Conservation (phyloP, 768 basidiomycete species). For the Mycena latifolia region DNA sequence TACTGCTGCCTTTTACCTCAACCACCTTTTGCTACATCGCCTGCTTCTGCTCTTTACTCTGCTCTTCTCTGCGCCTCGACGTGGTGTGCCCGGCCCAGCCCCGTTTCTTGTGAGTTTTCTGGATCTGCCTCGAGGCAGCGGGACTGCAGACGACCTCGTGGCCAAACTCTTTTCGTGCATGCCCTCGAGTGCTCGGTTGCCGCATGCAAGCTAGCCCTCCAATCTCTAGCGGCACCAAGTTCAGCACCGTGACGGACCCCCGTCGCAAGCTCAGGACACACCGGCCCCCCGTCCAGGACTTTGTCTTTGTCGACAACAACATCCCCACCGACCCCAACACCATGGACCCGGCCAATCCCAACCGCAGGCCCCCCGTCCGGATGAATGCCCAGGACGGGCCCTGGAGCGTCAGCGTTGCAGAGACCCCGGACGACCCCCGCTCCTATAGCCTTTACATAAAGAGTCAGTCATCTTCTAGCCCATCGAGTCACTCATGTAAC, state of each 20-base stretch:
- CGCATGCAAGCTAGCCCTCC: conserved; percentile 21
- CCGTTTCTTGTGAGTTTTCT: conserved; percentile 12
- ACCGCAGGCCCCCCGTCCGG: conserved; percentile 65
- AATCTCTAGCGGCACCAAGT: conserved; percentile 8
- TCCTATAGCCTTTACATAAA: conserved; percentile 91
- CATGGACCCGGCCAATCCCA: conserved; percentile 47
- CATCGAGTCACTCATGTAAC: conserved; percentile 31
- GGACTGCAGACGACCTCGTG: conserved; percentile 34
- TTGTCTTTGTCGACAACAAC: conserved; percentile 52
- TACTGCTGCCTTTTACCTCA: background rate
- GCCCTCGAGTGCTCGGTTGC: background rate
- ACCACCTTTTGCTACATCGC: background rate
- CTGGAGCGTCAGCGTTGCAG: conserved; percentile 91
- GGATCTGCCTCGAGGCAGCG: conserved; percentile 33
- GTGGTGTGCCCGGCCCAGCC: too few species aligned
- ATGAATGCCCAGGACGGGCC: conserved; percentile 84
- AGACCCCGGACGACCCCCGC: conserved; percentile 79
- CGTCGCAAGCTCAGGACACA: conserved; percentile 31
- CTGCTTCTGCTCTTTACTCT: background rate
- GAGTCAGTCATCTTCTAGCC: conserved; percentile 67
- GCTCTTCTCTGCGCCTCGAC: too few species aligned
- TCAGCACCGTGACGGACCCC: conserved; percentile 34
- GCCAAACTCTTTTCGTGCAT: conserved; percentile 3
- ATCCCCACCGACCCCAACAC: conserved; percentile 57
- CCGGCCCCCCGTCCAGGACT: conserved; percentile 23